phyloP scores from a whole-genome alignment of 345 rosid species.

The Lepidium aucheri region DNA sequence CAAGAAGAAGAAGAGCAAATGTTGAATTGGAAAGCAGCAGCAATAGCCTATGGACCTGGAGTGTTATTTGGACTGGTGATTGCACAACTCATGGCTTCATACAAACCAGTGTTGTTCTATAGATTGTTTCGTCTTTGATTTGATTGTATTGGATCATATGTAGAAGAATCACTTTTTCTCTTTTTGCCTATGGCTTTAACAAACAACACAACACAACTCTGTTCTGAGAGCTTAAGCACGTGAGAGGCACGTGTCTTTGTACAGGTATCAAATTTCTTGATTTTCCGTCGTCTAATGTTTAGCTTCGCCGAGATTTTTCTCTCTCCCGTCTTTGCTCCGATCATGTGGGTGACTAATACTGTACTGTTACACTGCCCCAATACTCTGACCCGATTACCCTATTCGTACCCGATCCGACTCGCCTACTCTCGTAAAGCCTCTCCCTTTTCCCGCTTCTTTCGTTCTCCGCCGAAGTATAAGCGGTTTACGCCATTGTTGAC shows the following conservation, averaged over 20 bases:
- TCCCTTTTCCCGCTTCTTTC: not conserved
- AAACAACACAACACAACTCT: not conserved
- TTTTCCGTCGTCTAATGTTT: not conserved
- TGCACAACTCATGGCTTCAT: not conserved
- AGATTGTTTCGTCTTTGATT: not conserved
- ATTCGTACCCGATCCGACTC: not conserved
- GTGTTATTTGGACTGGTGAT: not conserved
- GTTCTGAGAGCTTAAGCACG: not conserved
- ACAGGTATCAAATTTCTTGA: not conserved
- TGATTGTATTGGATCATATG: too few relatives aligned
- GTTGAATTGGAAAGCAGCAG: not conserved
- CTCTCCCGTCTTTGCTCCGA: conserved; percentile 13
- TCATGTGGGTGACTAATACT: conserved; percentile 25
- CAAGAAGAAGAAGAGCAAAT: not conserved
- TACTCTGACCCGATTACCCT: conserved; percentile 17
- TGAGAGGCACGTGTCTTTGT: not conserved
- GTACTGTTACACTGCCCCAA: conserved; percentile 23
- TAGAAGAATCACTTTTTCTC: too few relatives aligned
- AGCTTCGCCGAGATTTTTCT: not conserved
- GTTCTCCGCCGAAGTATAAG: conserved; percentile 21
- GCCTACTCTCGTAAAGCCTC: not conserved
- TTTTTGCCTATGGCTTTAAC: too few relatives aligned
- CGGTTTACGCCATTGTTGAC: conserved; percentile 12
- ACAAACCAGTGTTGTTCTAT: not conserved
- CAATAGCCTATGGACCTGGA: not conserved